phyloP scores from a whole-genome alignment of 2,329 filamentous ascomycete species.

The Verticillium klebahnii region DNA sequence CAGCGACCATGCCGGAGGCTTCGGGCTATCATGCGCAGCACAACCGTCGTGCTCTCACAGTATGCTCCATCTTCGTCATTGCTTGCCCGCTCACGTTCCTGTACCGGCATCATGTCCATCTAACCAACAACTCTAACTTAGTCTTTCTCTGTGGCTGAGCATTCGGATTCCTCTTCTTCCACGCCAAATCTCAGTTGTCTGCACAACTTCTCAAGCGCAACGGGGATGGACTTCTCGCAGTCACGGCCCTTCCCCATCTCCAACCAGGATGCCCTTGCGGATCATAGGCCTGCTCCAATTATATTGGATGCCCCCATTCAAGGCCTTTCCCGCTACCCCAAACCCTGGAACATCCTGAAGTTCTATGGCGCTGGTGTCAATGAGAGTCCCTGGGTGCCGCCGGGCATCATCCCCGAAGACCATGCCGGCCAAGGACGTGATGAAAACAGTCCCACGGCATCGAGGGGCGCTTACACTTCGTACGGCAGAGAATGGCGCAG shows the following conservation, averaged over 20 bases:
- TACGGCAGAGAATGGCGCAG: constrained; percentile 23
- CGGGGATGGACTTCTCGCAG: constrained; percentile 6
- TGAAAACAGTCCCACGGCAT: constrained; percentile 18
- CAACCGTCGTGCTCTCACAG: background rate
- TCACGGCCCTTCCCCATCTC: background rate
- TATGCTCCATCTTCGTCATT: background rate
- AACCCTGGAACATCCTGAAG: constrained; percentile 18
- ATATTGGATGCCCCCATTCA: background rate
- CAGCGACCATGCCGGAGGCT: background rate
- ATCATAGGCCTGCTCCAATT: background rate
- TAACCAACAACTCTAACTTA: background rate
- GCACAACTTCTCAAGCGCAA: background rate
- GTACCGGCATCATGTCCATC: background rate
- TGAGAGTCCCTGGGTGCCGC: constrained; percentile 40
- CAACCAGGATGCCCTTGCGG: background rate
- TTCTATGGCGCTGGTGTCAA: constrained; percentile 28
- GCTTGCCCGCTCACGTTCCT: background rate
- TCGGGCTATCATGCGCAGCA: background rate
- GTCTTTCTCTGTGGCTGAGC: constrained; percentile 2
- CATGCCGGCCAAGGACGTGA: constrained; percentile 21
- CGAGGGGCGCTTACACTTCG: constrained; percentile 21
- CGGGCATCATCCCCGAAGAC: constrained; percentile 22
- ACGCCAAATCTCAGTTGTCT: background rate
- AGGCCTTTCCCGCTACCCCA: constrained; percentile 6
- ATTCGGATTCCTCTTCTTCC: background rate